A percentile compares a stretch with the other conserved stretches of the same genome.
Evolutionary conservation across 2,329 filamentous ascomycete genomes (phyloP).

Genomic region (Phoma sp.): DNA sequence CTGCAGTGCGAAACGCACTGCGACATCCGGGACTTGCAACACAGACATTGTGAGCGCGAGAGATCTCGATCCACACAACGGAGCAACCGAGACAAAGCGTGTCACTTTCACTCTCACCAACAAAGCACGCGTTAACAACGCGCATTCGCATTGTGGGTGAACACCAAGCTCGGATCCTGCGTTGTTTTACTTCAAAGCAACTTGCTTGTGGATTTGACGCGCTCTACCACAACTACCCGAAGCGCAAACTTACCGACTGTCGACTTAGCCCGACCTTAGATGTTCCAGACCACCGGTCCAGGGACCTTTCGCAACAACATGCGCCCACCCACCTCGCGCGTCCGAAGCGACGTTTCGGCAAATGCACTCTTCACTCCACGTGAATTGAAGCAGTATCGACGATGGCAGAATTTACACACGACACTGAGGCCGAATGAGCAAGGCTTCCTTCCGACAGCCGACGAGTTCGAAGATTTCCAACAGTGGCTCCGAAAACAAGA

Average conservation of each 20-base stretch:
- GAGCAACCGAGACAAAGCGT: background rate
- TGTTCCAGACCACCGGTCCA: slow-evolving; percentile 1
- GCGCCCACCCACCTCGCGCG: slow-evolving; percentile 2
- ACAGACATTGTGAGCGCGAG: background rate
- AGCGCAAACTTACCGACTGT: background rate
- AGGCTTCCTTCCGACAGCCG: slow-evolving; percentile 34
- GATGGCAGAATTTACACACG: slow-evolving; percentile 35
- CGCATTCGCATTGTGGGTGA: slow-evolving; percentile 1
- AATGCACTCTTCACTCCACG: slow-evolving; percentile 33
- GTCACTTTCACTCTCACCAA: slow-evolving; percentile 1
- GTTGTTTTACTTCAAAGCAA: background rate
- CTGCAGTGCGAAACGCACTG: background rate
- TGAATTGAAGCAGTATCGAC: slow-evolving; percentile 39
- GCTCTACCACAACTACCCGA: background rate
- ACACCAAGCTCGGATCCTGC: background rate
- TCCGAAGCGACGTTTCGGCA: slow-evolving; percentile 28
- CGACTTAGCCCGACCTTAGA: background rate
- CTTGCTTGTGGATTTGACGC: background rate
- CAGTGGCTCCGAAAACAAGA: slow-evolving; percentile 40
- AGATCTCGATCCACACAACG: background rate
- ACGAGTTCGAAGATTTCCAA: slow-evolving; percentile 40
- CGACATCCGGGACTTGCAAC: background rate
- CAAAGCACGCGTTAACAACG: slow-evolving; percentile 7
- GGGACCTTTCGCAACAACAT: slow-evolving; percentile 2
- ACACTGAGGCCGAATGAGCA: slow-evolving; percentile 27